Percentiles rank a stretch among this genome's conserved stretches.
Evolutionary conservation across 306 rosid genomes (phyloP).

Genomic region (Crotalaria pallida): DNA sequence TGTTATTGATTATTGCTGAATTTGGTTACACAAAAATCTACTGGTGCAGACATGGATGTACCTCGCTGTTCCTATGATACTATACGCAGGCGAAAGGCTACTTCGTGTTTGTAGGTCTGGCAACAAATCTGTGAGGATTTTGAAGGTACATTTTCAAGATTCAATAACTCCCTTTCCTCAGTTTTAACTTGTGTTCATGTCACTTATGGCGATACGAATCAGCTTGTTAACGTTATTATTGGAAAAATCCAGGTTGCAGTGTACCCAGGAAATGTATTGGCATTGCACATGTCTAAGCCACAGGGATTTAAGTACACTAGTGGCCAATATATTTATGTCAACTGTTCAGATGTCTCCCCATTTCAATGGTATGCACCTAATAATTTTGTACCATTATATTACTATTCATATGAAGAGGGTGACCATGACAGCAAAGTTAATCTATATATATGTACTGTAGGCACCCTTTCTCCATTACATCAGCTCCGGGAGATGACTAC

Average conservation of each 20-base stretch:
- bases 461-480: no score
- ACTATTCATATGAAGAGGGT: neutral
- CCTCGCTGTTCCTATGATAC: slow-evolving; percentile 62
- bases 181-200: neutral
- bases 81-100: slow-evolving; percentile 68
- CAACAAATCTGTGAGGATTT: slow-evolving; percentile 48
- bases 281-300: slow-evolving; percentile 74
- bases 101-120: slow-evolving; percentile 72
- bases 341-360: slow-evolving; percentile 70
- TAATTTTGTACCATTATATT: neutral
- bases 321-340: slow-evolving; percentile 75
- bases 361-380: slow-evolving; percentile 63
- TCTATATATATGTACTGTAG: slow-evolving; percentile 59
- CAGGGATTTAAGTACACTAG: slow-evolving; percentile 76
- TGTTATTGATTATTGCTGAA: neutral
- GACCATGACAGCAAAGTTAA: neutral
- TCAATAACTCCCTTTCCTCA: neutral
- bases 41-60: slow-evolving; percentile 79
- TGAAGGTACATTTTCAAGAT: slow-evolving; percentile 37
- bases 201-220: neutral
- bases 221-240: neutral
- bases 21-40: neutral
- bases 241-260: slow-evolving; percentile 56
- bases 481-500: slow-evolving; percentile 80
- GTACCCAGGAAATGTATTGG: slow-evolving; percentile 87